Evolutionary conservation across 2,329 filamentous ascomycete genomes (phyloP).

Genomic region (Pseudogymnoascus sp.): DNA sequence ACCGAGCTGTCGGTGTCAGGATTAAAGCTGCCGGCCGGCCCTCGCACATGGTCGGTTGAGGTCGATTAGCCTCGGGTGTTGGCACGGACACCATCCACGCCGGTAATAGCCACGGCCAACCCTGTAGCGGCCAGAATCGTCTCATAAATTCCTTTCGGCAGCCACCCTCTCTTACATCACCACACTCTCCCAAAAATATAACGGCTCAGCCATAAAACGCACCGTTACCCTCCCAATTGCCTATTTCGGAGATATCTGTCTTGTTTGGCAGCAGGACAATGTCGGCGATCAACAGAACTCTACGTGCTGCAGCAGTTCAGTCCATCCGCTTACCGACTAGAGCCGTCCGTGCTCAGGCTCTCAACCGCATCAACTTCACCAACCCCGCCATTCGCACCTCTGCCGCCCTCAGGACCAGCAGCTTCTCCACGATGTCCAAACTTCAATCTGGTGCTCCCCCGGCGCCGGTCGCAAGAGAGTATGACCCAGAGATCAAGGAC

Average conservation of each 20-base stretch:
- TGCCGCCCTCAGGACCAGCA: neutral
- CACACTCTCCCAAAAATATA: neutral
- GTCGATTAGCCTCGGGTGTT: constrained; percentile 2
- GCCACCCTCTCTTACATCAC: constrained; percentile 3
- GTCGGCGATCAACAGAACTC: constrained; percentile 10
- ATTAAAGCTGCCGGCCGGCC: neutral
- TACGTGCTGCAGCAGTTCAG: constrained; percentile 5
- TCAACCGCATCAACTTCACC: constrained; percentile 1
- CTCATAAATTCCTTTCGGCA: constrained; percentile 1
- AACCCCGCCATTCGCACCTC: constrained; percentile 1
- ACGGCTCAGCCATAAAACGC: neutral
- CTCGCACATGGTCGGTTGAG: neutral
- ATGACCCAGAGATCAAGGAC: constrained; percentile 88
- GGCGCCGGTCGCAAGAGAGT: constrained; percentile 49
- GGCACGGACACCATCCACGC: neutral
- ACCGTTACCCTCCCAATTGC: neutral
- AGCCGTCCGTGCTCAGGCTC: neutral
- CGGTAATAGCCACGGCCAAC: constrained; percentile 1
- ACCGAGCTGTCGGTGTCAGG: neutral
- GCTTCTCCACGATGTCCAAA: constrained; percentile 30
- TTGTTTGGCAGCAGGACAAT: constrained; percentile 6
- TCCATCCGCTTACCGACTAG: neutral
- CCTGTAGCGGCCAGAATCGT: constrained; percentile 5
- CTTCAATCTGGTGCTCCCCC: constrained; percentile 36
- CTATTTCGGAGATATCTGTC: neutral